Evolutionary conservation across 1,284 basidiomycete genomes (phyloP).

Genomic region (Hymenochaete sp.): DNA sequence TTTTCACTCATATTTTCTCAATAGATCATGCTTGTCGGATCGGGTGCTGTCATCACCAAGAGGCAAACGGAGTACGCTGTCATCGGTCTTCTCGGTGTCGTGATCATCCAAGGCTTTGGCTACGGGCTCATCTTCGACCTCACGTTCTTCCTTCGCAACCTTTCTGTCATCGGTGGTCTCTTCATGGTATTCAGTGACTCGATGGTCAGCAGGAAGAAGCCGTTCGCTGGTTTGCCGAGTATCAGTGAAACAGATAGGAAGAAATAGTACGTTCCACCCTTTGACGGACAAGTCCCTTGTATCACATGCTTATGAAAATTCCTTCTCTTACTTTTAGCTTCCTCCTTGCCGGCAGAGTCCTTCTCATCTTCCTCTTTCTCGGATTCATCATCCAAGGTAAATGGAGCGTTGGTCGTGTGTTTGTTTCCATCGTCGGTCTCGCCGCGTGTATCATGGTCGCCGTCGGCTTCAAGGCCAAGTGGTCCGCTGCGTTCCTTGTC

Average conservation of each 20-base stretch:
- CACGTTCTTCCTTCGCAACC: constrained; percentile 98
- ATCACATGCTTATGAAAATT: constrained; percentile 1
- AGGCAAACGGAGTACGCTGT: constrained; percentile 85
- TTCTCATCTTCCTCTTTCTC: constrained; percentile 98
- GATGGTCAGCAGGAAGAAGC: constrained; percentile 76
- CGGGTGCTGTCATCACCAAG: constrained; percentile 83
- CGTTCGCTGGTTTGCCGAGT: constrained; percentile 87
- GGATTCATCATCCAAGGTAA: constrained; percentile 93
- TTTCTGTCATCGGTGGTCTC: constrained; percentile 86
- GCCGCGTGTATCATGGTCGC: constrained; percentile 97
- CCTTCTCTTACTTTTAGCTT: constrained; percentile 45
- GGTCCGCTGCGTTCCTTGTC: constrained; percentile 96
- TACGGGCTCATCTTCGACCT: constrained; percentile 96
- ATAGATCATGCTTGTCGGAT: constrained; percentile 85
- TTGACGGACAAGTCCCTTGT: constrained; percentile 8
- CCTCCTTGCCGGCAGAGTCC: constrained; percentile 92
- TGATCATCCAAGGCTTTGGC: constrained; percentile 90
- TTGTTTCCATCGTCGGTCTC: constrained; percentile 83
- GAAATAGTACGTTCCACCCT: constrained; percentile 74
- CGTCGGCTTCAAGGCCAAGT: constrained; percentile 98
- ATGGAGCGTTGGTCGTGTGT: constrained; percentile 80
- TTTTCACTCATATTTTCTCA: neutral
- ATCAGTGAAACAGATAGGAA: constrained; percentile 93
- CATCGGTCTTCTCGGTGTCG: constrained; percentile 83
- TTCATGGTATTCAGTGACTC: constrained; percentile 98